These are phyloP conservation scores for Thelonectria discophora DNA, from an alignment of 2,329 filamentous ascomycete genomes.

Conservation along the genomic window DNA sequence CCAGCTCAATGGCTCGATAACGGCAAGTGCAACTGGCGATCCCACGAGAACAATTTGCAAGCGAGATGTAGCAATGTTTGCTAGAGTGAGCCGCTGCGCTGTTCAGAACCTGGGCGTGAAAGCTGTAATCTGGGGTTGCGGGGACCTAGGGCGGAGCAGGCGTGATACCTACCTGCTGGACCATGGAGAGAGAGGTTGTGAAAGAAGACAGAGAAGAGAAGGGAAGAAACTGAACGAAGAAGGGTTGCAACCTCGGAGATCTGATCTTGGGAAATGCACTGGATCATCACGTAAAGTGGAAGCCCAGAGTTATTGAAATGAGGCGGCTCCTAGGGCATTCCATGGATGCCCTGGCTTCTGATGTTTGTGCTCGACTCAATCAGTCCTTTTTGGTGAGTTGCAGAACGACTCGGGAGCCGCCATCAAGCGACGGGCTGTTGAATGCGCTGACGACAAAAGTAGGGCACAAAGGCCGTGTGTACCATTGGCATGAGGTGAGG, in stretches of 20 bases:
- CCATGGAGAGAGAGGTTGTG: background rate
- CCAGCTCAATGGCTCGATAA: no score
- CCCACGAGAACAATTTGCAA: background rate
- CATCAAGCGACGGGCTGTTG: background rate
- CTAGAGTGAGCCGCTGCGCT: background rate
- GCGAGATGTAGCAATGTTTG: background rate
- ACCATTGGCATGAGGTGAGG: background rate
- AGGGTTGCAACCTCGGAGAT: background rate
- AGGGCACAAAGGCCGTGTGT: background rate
- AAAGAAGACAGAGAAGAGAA: background rate
- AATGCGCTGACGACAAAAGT: background rate
- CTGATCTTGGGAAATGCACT: no score
- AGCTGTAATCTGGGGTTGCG: slow-evolving; percentile 8
- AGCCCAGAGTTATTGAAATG: background rate
- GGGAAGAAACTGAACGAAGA: background rate
- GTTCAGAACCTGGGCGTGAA: background rate
- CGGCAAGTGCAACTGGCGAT: background rate
- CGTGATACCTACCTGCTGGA: background rate
- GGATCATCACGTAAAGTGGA: background rate
- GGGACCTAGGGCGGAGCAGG: background rate
- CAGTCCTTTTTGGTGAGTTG: background rate
- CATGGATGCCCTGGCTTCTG: background rate
- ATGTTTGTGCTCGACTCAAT: background rate
- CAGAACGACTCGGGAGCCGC: background rate
- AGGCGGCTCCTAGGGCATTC: background rate